Evolutionary conservation across 805 yeast genomes (phyloP).

Genomic region (Kockiozyma suomiensis): DNA sequence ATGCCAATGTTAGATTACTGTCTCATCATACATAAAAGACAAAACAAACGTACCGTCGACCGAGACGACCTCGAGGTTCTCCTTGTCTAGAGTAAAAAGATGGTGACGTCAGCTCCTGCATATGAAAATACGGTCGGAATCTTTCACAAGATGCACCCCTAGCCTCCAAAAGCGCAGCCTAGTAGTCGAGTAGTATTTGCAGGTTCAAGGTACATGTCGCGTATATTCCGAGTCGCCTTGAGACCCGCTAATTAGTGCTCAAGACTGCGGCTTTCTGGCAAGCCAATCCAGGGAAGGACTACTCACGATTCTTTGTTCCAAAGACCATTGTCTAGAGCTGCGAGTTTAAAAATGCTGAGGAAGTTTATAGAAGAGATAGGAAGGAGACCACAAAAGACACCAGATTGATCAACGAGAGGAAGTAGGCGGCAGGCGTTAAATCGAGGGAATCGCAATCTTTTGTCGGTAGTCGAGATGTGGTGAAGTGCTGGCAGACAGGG

Average conservation of each 20-base stretch:
- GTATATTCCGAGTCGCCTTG: too few species aligned
- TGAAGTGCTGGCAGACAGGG: conserved; percentile 2
- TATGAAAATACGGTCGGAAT: background rate
- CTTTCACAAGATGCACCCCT: background rate
- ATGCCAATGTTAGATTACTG: background rate
- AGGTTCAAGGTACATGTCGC: too few species aligned
- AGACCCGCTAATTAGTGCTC: background rate
- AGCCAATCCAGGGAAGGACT: background rate
- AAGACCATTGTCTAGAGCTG: conserved; percentile 4
- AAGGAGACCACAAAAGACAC: background rate
- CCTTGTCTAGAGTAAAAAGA: background rate
- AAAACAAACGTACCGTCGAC: conserved; percentile 10
- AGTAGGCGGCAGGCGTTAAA: background rate
- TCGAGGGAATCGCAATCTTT: background rate
- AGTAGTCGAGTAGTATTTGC: too few species aligned
- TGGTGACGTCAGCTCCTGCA: background rate
- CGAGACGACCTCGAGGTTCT: conserved; percentile 12
- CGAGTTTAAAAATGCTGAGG: background rate
- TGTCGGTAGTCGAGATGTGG: background rate
- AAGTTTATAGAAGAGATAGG: too few species aligned
- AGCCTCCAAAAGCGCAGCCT: background rate
- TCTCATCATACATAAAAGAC: background rate
- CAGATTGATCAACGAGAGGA: background rate
- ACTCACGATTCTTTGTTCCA: conserved; percentile 9
- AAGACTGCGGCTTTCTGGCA: background rate